These are phyloP conservation scores for Umbelopsis isabellina DNA, from an alignment of 192 early-diverging fungal genomes.

Conservation along the genomic window DNA sequence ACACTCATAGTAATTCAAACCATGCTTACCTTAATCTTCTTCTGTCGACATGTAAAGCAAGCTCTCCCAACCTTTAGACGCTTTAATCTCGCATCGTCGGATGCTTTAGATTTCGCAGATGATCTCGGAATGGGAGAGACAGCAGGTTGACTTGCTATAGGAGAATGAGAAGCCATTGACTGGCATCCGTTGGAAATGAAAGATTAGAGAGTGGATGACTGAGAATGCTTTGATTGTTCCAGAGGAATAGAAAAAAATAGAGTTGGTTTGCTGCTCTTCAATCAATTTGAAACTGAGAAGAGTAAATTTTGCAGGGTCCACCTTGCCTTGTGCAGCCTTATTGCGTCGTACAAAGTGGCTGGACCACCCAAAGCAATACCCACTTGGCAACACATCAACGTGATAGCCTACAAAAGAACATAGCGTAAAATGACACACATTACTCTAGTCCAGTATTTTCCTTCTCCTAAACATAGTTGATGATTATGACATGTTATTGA, in stretches of 20 bases:
- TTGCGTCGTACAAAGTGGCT: too few species aligned
- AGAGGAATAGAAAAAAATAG: not conserved
- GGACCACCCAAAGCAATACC: too few species aligned
- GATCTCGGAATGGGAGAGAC: slow-evolving; percentile 3
- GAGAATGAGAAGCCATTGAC: slow-evolving; percentile 19
- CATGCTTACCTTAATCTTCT: slow-evolving; percentile 41
- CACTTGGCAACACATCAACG: too few species aligned
- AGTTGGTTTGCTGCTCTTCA: not conserved
- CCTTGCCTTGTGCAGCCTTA: too few species aligned
- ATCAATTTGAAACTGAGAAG: not conserved
- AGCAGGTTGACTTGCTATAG: not conserved
- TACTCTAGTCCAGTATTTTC: too few species aligned
- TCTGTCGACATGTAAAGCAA: slow-evolving; percentile 40
- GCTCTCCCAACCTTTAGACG: slow-evolving; percentile 41
- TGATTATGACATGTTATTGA: too few species aligned
- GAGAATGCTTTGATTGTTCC: not conserved
- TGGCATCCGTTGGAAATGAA: not conserved
- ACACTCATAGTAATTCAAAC: not conserved
- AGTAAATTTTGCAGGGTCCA: slow-evolving; percentile 18
- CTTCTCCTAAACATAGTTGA: too few species aligned
- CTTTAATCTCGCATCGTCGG: slow-evolving; percentile 24
- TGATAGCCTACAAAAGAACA: too few species aligned
- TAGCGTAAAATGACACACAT: too few species aligned
- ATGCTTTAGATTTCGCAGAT: not conserved
- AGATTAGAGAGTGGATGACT: not conserved